Conservation (phyloP, 169 alveolate species). For the Hepatocystis sp. region DNA sequence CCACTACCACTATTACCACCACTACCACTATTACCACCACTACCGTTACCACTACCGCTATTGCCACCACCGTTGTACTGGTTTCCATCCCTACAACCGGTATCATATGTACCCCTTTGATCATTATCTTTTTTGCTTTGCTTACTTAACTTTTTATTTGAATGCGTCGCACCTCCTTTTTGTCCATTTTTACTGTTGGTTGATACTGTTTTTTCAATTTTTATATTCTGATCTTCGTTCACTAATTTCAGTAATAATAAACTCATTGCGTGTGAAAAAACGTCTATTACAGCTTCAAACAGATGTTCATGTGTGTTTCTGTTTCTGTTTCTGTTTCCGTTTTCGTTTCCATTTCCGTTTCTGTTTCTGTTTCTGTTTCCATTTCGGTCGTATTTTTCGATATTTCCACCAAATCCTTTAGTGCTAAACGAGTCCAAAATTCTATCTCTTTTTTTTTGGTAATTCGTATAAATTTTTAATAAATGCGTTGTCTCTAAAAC, state of each 20-base stretch:
- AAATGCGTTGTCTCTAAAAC: slow-evolving; percentile 56
- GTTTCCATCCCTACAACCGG: background rate
- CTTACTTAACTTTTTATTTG: background rate
- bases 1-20: background rate
- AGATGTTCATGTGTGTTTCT: background rate
- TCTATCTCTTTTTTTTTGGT: slow-evolving; percentile 59
- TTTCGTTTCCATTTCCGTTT: background rate
- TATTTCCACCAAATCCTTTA: too few species aligned
- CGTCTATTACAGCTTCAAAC: slow-evolving; percentile 24
- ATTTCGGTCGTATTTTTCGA: too few species aligned
- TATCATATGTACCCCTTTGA: background rate
- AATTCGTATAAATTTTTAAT: slow-evolving; percentile 24
- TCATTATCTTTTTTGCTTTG: background rate
- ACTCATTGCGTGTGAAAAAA: slow-evolving; percentile 59
- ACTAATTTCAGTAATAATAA: slow-evolving; percentile 32
- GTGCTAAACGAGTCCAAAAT: too few species aligned
- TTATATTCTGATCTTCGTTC: slow-evolving; percentile 51
- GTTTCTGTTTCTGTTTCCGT: background rate
- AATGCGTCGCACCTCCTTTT: background rate
- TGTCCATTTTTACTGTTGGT: too few species aligned
- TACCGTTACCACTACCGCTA: background rate
- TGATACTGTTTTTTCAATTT: slow-evolving; percentile 15
- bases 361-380: too few species aligned
- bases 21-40: background rate
- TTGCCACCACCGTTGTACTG: background rate